Conservation (phyloP, 2,329 filamentous ascomycete genomes). For the Lachnellula hyalina region DNA sequence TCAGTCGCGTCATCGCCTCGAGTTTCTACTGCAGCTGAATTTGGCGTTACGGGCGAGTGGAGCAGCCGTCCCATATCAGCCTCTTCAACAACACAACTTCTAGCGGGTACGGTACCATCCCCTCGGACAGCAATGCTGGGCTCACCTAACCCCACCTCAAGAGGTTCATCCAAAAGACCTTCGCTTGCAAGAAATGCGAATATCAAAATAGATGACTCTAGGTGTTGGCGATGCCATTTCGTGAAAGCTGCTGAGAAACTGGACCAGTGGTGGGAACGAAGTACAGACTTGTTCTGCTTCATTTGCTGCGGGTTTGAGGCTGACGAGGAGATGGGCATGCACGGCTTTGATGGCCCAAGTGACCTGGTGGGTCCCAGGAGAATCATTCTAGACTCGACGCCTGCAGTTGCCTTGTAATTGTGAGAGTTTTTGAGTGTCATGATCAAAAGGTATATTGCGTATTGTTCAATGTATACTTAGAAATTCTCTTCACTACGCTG, state of each 20-base stretch:
- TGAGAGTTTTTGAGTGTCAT: not conserved
- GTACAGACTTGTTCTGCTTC: slow-evolving; percentile 18
- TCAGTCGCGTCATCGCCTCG: not conserved
- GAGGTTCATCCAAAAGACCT: not conserved
- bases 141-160: not conserved
- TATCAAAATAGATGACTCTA: not conserved
- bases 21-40: not conserved
- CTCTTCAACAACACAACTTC: slow-evolving; percentile 17
- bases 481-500: not conserved
- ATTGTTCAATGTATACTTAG: not conserved
- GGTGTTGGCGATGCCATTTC: slow-evolving; percentile 26
- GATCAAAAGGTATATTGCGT: not conserved
- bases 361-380: not conserved
- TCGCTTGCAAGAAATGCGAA: not conserved
- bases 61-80: slow-evolving; percentile 1
- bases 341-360: not conserved
- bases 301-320: slow-evolving; percentile 24
- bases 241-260: slow-evolving; percentile 18
- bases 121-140: not conserved
- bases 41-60: not conserved
- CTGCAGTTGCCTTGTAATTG: not conserved
- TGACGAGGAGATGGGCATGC: slow-evolving; percentile 13
- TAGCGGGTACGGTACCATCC: slow-evolving; percentile 8
- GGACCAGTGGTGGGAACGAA: slow-evolving; percentile 18
- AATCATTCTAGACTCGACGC: not conserved